Evolutionary conservation across 768 basidiomycete species (phyloP), one percentile per base, ranked within the genome.

Genomic region (Hirschioporus abietinus): DNA sequence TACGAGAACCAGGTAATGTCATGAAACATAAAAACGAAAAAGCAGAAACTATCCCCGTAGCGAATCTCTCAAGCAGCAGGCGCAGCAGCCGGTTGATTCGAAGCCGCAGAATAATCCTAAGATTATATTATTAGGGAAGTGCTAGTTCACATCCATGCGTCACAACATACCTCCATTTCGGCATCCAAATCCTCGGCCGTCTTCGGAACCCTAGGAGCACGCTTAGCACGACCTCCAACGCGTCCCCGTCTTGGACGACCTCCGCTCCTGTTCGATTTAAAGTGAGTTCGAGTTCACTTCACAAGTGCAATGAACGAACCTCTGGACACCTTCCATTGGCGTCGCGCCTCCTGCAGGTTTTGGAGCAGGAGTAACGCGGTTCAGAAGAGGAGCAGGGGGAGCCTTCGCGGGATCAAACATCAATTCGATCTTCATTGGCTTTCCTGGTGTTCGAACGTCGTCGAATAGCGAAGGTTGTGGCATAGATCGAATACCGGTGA

Each of bases 371-470:
- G 93, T 92, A 36, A 99, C 93, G 64, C 97, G 92, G 26, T 91
- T 86, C 20, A 87, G 87, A 69, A 99, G 83, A 5, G 92, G 84
- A 23, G 81, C 81, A 10, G 81, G 76, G 12, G 85, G 78, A 7
- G 86, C 82, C 58, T 85, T 84, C 60, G 88, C 84, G 15, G 93
- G 93, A 80, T 96, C 93, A 76, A 96, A 85, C 60, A 99, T 88
- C 70, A 99, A 93, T 84, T 99, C 96, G 69, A 99, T 95, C 84
- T 95, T 96, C 95, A 99, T 97, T 25, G 94, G 92, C 71, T 93
- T 92, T 84, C 93, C 96, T 99, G 20, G 74, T 78, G 78, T 69
- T 72, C 34, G 60, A 63, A 66, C 65, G 69, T 69, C 58, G 71
- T n/a, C n/a, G n/a, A n/a, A n/a, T n/a, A n/a, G n/a, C n/a, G n/a